Evolutionary conservation across 306 rosid genomes (phyloP).

Genomic region (Casuarina glauca): DNA sequence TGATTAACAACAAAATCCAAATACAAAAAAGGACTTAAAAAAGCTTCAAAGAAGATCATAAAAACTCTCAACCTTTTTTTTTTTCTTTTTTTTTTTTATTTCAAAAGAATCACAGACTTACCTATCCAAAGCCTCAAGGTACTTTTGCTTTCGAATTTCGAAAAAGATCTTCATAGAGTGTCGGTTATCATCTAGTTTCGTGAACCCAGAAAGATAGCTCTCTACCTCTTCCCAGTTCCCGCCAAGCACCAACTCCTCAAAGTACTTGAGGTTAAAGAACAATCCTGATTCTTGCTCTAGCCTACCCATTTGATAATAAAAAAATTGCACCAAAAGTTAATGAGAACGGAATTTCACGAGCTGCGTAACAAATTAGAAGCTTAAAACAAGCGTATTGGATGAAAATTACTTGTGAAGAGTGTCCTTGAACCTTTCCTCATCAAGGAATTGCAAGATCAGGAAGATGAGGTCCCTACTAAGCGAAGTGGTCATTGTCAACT

Average conservation of each 20-base stretch:
- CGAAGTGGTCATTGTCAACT: slow-evolving; percentile 9
- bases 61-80: background rate
- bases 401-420: slow-evolving; percentile 25
- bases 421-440: slow-evolving; percentile 22
- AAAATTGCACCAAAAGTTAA: background rate
- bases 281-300: slow-evolving; percentile 31
- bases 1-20: background rate
- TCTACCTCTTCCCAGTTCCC: slow-evolving; percentile 31
- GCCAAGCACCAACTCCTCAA: slow-evolving; percentile 23
- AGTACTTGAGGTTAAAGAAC: slow-evolving; percentile 27
- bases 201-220: slow-evolving; percentile 27
- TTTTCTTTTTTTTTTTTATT: background rate
- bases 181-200: slow-evolving; percentile 17
- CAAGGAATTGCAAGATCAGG: slow-evolving; percentile 29
- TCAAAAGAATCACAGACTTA: slow-evolving; percentile 4
- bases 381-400: slow-evolving; percentile 3
- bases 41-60: background rate
- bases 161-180: slow-evolving; percentile 26
- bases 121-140: slow-evolving; percentile 32
- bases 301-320: background rate
- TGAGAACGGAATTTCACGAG: background rate
- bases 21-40: background rate
- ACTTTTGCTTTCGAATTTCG: slow-evolving; percentile 35
- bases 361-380: background rate
- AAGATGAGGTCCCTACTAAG: slow-evolving; percentile 18